Base-by-base conservation (phyloP, 2,329 filamentous ascomycete species). In the Colletotrichum tamarilloi region DNA sequence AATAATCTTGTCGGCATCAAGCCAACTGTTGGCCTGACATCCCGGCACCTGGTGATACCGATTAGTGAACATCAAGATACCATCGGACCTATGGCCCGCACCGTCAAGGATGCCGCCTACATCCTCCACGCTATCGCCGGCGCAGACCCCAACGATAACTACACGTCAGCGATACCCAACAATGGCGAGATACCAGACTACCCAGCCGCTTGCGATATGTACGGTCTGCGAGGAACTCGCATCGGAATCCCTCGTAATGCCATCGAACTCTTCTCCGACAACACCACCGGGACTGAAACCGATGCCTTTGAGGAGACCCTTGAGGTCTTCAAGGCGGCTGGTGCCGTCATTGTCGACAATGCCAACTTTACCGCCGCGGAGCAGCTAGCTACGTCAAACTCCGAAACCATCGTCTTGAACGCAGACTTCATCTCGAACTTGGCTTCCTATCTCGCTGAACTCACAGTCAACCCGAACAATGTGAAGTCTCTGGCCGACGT, bases 1-100 rank as follows among this genome's bases (percentile, higher is more conserved):
- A 92, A 89, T 80, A 91, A 92, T 66, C 75, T 93, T 1, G 91
- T 93, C 0, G 92, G 90, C 1, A 91, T 94, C 79, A 92, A 92
- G 78, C 90, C 92, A 1, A 92, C 91, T 0, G 89, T 93, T 1
- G 92, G 92, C 0, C 83, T 93, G 4, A 92, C 89, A 0, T 91
- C 89, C 1, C 84, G 90, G 16, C 82, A 86, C 74, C 83, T 92
- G 4, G 91, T 92, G 1, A 89, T 93, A n/a, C 91, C 92, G 0
- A 89, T 93, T 6, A 89, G 86, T 16, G 80, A 86, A 52, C 87
- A 90, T 76, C 90, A 92, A 76, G 92, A 94, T 76, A 90, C 88
- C 0, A 85, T 93, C 1, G 92, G 92, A 0, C 85, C 87, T 0
- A 90, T 94, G 79, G 89, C 88, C 0, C 86, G 88, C 55, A 92